Conservation (phyloP, 805 yeast genomes). For the Ogataea glucozyma region DNA sequence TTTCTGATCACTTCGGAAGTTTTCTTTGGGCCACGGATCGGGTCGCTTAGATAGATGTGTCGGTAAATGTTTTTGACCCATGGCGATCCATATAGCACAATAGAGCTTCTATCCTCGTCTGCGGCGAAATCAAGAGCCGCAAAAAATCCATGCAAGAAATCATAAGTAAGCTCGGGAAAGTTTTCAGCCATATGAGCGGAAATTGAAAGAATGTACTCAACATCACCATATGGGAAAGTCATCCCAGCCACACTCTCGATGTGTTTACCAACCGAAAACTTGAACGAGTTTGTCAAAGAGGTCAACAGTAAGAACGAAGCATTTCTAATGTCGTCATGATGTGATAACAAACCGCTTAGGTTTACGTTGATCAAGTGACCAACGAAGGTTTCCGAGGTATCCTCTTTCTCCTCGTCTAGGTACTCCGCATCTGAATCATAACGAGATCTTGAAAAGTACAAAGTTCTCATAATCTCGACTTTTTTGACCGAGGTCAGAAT, state of each 20-base stretch:
- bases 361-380: conserved; percentile 65
- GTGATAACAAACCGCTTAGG: conserved; percentile 66
- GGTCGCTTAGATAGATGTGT: conserved; percentile 54
- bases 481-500: conserved; percentile 51
- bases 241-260: conserved; percentile 57
- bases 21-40: conserved; percentile 58
- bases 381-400: conserved; percentile 40
- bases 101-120: conserved; percentile 36
- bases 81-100: conserved; percentile 60
- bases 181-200: conserved; percentile 56
- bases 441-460: conserved; percentile 65
- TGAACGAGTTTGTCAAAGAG: conserved; percentile 59
- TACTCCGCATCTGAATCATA: conserved; percentile 29
- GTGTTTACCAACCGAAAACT: conserved; percentile 58
- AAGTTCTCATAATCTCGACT: conserved; percentile 66
- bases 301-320: conserved; percentile 65
- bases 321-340: conserved; percentile 56
- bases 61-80: conserved; percentile 72
- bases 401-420: conserved; percentile 33
- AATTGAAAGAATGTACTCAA: conserved; percentile 57
- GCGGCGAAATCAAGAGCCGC: conserved; percentile 48
- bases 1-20: conserved; percentile 62
- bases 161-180: conserved; percentile 60
- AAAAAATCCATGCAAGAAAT: conserved; percentile 53
- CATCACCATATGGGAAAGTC: conserved; percentile 67